phyloP scores from a whole-genome alignment of 2,329 filamentous ascomycete genomes.

The Xylariaceae sp. region DNA sequence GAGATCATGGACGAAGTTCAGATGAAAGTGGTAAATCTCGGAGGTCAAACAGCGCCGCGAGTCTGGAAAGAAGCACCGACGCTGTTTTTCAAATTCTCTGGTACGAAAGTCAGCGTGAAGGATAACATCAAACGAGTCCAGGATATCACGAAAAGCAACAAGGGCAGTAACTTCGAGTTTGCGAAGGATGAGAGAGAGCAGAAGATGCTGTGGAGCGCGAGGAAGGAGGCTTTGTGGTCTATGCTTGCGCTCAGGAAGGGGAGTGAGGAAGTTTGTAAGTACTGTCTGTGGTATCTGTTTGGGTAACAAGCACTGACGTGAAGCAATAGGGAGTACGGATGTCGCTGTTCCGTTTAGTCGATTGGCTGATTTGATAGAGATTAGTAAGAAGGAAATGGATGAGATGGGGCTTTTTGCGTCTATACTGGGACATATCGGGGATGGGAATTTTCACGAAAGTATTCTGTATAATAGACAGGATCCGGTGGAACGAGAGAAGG shows the following conservation, averaged over 20 bases:
- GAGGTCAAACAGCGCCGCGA: conserved; percentile 63
- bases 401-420: conserved; percentile 81
- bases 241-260: conserved; percentile 67
- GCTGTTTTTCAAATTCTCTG: conserved; percentile 82
- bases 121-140: conserved; percentile 72
- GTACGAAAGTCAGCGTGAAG: conserved; percentile 70
- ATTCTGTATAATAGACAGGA: conserved; percentile 80
- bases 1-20: conserved; percentile 88
- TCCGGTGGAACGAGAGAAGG: conserved; percentile 66
- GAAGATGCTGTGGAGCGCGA: conserved; percentile 72
- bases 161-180: conserved; percentile 69
- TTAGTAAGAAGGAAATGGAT: conserved; percentile 86
- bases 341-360: conserved; percentile 77
- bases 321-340: conserved; percentile 66
- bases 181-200: conserved; percentile 68
- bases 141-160: conserved; percentile 60
- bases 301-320: neutral
- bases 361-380: conserved; percentile 70
- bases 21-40: conserved; percentile 77
- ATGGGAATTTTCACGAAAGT: conserved; percentile 91
- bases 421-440: conserved; percentile 84
- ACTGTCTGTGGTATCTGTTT: neutral
- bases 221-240: conserved; percentile 81
- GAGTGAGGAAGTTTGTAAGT: conserved; percentile 68
- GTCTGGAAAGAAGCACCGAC: conserved; percentile 74